Conservation (phyloP, 345 rosid species). For the Ricinus communis region DNA sequence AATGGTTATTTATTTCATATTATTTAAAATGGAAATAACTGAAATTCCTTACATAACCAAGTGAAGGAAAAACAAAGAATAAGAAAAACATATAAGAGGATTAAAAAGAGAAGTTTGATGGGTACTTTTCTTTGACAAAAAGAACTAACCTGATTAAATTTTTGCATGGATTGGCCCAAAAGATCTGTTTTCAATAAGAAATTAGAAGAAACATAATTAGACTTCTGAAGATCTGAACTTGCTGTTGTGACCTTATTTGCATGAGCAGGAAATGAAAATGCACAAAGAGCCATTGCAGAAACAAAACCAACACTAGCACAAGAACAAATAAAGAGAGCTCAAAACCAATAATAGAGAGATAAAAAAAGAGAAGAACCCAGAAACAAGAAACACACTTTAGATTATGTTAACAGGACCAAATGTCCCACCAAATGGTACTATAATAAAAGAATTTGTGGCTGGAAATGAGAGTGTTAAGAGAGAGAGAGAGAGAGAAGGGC, state of each 20-base stretch:
- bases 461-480: not conserved
- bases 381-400: slow-evolving; percentile 8
- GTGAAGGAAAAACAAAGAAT: not conserved
- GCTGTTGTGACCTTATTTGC: slow-evolving; percentile 32
- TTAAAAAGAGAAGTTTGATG: not conserved
- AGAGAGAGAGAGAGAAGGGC: not conserved
- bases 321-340: not conserved
- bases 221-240: slow-evolving; percentile 43
- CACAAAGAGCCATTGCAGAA: slow-evolving; percentile 61
- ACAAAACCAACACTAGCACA: not conserved
- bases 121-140: not conserved
- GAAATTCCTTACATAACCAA: slow-evolving; percentile 14
- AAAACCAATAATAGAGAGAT: not conserved
- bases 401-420: not conserved
- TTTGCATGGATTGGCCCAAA: slow-evolving; percentile 36
- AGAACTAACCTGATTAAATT: slow-evolving; percentile 40
- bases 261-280: slow-evolving; percentile 63
- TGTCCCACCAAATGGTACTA: slow-evolving; percentile 5
- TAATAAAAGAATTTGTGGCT: not conserved
- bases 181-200: slow-evolving; percentile 50
- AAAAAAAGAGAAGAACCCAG: slow-evolving; percentile 15
- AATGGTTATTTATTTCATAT: not conserved
- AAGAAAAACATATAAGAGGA: not conserved
- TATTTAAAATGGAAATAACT: not conserved
- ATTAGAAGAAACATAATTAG: slow-evolving; percentile 41